These are phyloP conservation scores for Chrysanthemum seticuspe DNA, from an alignment of 129 eudicot genomes.

Conservation along the genomic window DNA sequence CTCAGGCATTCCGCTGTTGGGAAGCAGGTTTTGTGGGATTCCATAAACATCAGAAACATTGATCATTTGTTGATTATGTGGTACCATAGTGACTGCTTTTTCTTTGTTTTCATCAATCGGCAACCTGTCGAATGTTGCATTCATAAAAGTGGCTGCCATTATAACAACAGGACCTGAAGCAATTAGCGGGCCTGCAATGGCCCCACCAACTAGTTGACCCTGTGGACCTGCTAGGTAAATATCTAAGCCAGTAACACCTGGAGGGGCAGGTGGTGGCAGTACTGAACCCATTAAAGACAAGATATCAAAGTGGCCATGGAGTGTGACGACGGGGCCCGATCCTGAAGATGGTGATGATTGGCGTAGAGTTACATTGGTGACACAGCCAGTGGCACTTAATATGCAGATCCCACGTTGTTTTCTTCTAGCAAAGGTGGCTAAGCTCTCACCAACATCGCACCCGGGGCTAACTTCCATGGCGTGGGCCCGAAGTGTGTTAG, in stretches of 20 bases:
- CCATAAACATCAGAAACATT: conserved; percentile 46
- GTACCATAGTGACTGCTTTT: not conserved
- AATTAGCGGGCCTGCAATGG: conserved; percentile 61
- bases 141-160: conserved; percentile 72
- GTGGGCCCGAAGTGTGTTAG: conserved; percentile 62
- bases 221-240: conserved; percentile 64
- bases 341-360: conserved; percentile 48
- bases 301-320: conserved; percentile 64
- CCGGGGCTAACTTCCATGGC: conserved; percentile 66
- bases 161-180: conserved; percentile 68
- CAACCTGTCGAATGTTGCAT: conserved; percentile 57
- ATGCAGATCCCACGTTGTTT: conserved; percentile 58
- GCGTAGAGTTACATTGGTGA: conserved; percentile 56
- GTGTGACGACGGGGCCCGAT: conserved; percentile 47
- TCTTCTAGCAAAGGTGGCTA: conserved; percentile 49
- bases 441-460: conserved; percentile 55
- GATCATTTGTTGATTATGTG: conserved; percentile 37
- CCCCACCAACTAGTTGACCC: conserved; percentile 70
- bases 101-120: conserved; percentile 48
- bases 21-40: conserved; percentile 42
- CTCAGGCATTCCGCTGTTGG: conserved; percentile 33
- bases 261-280: conserved; percentile 63
- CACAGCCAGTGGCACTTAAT: conserved; percentile 57
- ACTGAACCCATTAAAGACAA: conserved; percentile 53
- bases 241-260: conserved; percentile 53